Base-by-base conservation (phyloP, 169 alveolate genomes). In the Plasmodium knowlesi region DNA sequence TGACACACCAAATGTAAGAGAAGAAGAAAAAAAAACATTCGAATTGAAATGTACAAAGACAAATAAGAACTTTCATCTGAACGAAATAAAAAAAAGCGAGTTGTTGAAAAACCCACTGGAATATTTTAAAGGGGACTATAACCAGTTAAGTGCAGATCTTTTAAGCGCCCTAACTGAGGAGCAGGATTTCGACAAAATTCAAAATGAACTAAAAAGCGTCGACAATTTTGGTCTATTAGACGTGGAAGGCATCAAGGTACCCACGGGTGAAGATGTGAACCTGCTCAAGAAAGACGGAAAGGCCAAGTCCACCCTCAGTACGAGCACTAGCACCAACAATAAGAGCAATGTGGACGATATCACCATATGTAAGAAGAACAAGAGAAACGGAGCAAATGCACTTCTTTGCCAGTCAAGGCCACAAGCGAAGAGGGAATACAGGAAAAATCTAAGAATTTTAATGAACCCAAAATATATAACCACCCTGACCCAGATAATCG, bases 401-500 rank as follows among this genome's bases (percentile, higher is more conserved):
- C 34, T n/a, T 0, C 10, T n/a, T 5, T 41, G 61, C 67, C 41
- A 34, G 4, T 61, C 81, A 32, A 81, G 25, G 67, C 6, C 28
- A 28, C 74, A 81, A 22, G 22, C 12, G 19, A 80, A 54, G 19
- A 71, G n/a, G 54, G 81, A 30, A 39, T 70, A 46, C 79, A 93
- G 57, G 32, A 78, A 30, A 67, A 41, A 46, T 71, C 73, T 83
- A 50, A 46, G 74, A 92, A 70, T 54, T 71, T 93, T 70, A 80
- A 92, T 50, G 96, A 76, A 43, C 74, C 92, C 92, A 14, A 39
- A 43, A 41, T 54, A 78, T 46, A 30, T 82, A 94, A 95, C 92
- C 41, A 92, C 90, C n/a, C 50, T 80, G 41, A 84, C 95, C 79
- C 96, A 91, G 54, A 86, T 57, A 73, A 61, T 80, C 19, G 91